These are phyloP conservation scores for Plasmodium knowlesi DNA, from an alignment of 169 alveolate species.

Conservation along the genomic window DNA sequence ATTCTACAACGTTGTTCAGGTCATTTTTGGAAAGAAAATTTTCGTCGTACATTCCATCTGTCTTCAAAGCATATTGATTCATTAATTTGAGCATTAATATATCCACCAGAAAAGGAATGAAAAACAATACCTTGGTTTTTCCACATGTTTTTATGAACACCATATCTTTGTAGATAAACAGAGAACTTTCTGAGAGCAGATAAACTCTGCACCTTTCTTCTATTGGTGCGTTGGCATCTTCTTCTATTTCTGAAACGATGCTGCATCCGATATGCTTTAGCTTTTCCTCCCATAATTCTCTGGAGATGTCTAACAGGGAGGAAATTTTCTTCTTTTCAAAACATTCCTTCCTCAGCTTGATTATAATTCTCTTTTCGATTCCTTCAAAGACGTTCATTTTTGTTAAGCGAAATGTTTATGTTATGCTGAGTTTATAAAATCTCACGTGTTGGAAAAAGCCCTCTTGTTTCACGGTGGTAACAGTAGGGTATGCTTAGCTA, in stretches of 20 bases:
- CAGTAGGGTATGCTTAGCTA: background rate
- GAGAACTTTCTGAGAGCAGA: slow-evolving; percentile 62
- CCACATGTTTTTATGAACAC: slow-evolving; percentile 66
- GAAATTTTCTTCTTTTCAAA: background rate
- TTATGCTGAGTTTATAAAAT: background rate
- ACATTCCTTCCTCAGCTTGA: slow-evolving; percentile 17
- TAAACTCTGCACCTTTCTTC: slow-evolving; percentile 48
- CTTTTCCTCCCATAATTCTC: slow-evolving; percentile 42
- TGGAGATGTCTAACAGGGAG: slow-evolving; percentile 34
- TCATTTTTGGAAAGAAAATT: background rate
- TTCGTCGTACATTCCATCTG: slow-evolving; percentile 17
- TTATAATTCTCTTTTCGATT: slow-evolving; percentile 52
- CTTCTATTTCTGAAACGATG: slow-evolving; percentile 50
- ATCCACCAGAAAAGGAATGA: slow-evolving; percentile 65
- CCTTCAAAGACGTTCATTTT: slow-evolving; percentile 67
- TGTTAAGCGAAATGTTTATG: background rate
- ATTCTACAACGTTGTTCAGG: background rate
- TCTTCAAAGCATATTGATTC: slow-evolving; percentile 12
- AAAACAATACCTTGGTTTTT: slow-evolving; percentile 51
- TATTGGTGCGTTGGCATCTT: slow-evolving; percentile 1
- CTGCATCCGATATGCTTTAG: slow-evolving; percentile 36
- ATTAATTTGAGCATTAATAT: background rate
- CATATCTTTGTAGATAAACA: slow-evolving; percentile 15
- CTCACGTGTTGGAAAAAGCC: background rate
- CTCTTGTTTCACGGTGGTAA: background rate